phyloP scores from a whole-genome alignment of 176 grass and related monocot species.

The Areca catechu region DNA sequence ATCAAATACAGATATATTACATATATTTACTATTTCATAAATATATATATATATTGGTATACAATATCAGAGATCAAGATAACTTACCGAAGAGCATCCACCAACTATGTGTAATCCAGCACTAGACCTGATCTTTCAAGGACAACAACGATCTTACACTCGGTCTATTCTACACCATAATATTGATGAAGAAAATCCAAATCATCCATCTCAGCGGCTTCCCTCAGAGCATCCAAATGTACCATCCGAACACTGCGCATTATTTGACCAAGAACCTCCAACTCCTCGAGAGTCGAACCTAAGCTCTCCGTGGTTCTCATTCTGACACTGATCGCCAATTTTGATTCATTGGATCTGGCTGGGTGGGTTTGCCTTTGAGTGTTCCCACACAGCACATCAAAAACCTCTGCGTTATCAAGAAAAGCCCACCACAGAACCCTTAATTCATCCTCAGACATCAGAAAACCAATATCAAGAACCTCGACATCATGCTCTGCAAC shows the following conservation, averaged over 20 bases:
- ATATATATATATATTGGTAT: too few species aligned
- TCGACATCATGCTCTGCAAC: background rate
- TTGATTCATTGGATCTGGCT: background rate
- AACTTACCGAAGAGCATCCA: too few species aligned
- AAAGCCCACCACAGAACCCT: constrained; percentile 39
- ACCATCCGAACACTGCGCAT: constrained; percentile 56
- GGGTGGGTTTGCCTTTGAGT: constrained; percentile 47
- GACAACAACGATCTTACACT: too few species aligned
- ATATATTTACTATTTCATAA: too few species aligned
- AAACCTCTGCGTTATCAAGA: constrained; percentile 56
- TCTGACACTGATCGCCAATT: background rate
- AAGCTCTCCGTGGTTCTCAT: background rate
- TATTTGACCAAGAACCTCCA: constrained; percentile 36
- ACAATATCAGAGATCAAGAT: too few species aligned
- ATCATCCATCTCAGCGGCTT: constrained; percentile 27
- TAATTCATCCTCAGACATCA: constrained; percentile 61
- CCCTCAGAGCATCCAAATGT: constrained; percentile 45
- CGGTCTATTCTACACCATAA: constrained; percentile 52
- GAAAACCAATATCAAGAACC: constrained; percentile 7
- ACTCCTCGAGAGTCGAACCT: background rate
- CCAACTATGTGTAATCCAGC: too few species aligned
- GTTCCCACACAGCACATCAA: constrained; percentile 56
- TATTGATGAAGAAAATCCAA: constrained; percentile 66
- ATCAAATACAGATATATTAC: too few species aligned
- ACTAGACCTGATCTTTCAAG: too few species aligned